A percentile compares a stretch with the other conserved stretches of the same genome.
Conservation (phyloP, 1,139 yeast genomes). For the Diutina mesorugosa region DNA sequence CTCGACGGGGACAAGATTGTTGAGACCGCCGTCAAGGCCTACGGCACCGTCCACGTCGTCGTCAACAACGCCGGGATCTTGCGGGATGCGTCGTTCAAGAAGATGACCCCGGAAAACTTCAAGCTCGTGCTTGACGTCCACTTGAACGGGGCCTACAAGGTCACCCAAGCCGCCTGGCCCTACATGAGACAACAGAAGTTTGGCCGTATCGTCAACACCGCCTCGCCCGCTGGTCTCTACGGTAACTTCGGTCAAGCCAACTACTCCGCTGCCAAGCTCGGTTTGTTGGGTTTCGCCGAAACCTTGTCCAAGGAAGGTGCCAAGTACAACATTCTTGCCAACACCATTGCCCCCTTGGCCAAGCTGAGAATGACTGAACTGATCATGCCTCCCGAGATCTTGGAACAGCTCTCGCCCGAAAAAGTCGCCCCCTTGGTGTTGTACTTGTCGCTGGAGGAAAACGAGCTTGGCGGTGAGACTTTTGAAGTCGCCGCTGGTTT, state of each 20-base stretch:
- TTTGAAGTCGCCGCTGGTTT: constrained; percentile 94
- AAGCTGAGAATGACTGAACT: constrained; percentile 94
- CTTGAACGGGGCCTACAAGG: constrained; percentile 76
- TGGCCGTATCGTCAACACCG: constrained; percentile 84
- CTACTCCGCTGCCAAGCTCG: constrained; percentile 90
- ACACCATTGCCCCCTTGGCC: constrained; percentile 89
- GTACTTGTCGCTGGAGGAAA: constrained; percentile 52
- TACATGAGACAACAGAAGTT: constrained; percentile 70
- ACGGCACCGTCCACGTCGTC: constrained; percentile 81
- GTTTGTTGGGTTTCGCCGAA: constrained; percentile 82
- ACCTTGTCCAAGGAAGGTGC: constrained; percentile 91
- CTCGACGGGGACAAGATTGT: constrained; percentile 78
- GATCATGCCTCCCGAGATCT: constrained; percentile 72
- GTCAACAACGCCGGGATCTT: constrained; percentile 93
- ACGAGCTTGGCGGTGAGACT: constrained; percentile 50
- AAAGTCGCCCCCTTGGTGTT: constrained; percentile 85
- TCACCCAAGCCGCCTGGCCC: constrained; percentile 90
- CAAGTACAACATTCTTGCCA: constrained; percentile 71
- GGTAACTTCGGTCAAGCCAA: constrained; percentile 97
- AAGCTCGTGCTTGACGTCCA: constrained; percentile 76
- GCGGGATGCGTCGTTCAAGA: constrained; percentile 64
- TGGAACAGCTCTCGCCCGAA: constrained; percentile 74
- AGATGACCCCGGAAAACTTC: constrained; percentile 76
- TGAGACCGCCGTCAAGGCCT: constrained; percentile 73
- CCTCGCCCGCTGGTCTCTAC: constrained; percentile 93